A percentile compares a stretch with the other conserved stretches of the same genome.
These are phyloP conservation scores for Termitomyces sp. DNA, from an alignment of 768 basidiomycete species.

Conservation along the genomic window DNA sequence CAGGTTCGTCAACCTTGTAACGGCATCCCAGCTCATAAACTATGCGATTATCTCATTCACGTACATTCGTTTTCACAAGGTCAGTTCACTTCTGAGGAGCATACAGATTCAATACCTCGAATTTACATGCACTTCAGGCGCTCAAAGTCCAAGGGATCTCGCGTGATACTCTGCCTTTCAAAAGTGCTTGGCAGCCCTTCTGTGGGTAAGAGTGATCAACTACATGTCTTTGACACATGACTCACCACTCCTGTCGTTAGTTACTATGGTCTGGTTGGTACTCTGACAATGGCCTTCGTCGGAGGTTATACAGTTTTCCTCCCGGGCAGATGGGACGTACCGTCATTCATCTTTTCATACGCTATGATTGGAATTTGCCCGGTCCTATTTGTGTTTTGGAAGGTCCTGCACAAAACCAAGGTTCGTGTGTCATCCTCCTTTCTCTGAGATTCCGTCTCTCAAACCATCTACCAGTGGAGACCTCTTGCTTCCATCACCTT, in stretches of 20 bases:
- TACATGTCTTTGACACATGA: not conserved
- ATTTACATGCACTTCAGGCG: conserved; percentile 22
- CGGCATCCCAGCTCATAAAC: conserved; percentile 43
- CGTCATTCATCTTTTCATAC: conserved; percentile 46
- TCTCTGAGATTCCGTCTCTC: not conserved
- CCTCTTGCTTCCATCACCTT: conserved; percentile 32
- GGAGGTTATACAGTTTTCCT: conserved; percentile 48
- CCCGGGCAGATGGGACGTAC: conserved; percentile 40
- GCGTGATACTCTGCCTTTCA: conserved; percentile 38
- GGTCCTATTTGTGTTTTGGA: conserved; percentile 39
- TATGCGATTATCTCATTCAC: conserved; percentile 42
- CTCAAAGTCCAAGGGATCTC: conserved; percentile 39
- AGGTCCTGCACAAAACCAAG: conserved; percentile 32
- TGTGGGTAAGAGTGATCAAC: conserved; percentile 28
- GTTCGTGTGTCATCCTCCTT: conserved; percentile 17
- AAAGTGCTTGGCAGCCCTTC: conserved; percentile 45
- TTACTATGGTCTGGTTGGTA: conserved; percentile 40
- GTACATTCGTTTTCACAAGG: conserved; percentile 42
- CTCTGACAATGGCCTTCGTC: conserved; percentile 40
- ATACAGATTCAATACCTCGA: not conserved
- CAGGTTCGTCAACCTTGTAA: conserved; percentile 45
- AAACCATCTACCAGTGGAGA: conserved; percentile 28
- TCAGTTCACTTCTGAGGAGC: conserved; percentile 14
- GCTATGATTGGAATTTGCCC: conserved; percentile 38
- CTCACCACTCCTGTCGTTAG: conserved; percentile 16